phyloP scores from a whole-genome alignment of 2,329 filamentous ascomycete genomes.

The Diaporthe longicolla region DNA sequence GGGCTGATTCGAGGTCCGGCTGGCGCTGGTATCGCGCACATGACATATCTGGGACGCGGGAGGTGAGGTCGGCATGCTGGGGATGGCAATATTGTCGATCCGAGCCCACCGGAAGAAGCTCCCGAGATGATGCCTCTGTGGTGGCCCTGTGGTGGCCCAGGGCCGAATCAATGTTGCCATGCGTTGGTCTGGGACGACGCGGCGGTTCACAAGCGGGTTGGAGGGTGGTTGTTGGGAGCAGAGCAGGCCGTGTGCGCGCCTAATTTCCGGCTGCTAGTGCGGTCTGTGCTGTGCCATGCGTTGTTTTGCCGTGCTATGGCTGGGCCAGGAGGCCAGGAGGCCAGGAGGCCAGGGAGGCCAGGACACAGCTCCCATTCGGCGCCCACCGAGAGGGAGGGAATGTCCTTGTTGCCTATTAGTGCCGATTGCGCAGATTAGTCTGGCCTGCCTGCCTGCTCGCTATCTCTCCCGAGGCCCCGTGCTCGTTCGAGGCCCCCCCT shows the following conservation, averaged over 20 bases:
- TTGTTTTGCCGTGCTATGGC: neutral
- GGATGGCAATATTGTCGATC: neutral
- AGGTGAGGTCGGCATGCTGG: neutral
- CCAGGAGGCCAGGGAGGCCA: too few relatives aligned
- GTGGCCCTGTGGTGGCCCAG: neutral
- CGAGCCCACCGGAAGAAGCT: slow-evolving; percentile 3
- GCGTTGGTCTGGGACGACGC: neutral
- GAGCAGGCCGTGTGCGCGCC: slow-evolving; percentile 17
- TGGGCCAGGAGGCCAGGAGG: neutral
- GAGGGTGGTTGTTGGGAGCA: neutral
- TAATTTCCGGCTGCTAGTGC: slow-evolving; percentile 30
- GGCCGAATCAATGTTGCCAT: neutral
- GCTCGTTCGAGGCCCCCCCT: neutral
- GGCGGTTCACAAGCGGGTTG: neutral
- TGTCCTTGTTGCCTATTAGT: slow-evolving; percentile 6
- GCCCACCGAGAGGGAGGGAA: slow-evolving; percentile 21
- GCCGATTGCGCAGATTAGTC: slow-evolving; percentile 31
- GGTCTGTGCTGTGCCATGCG: neutral
- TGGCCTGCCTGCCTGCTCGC: slow-evolving; percentile 5
- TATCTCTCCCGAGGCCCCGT: slow-evolving; percentile 15
- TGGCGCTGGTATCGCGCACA: neutral
- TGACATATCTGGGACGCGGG: slow-evolving; percentile 10
- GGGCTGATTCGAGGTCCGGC: neutral
- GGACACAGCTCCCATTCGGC: neutral
- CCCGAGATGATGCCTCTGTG: slow-evolving; percentile 12